phyloP scores from a whole-genome alignment of 2,329 filamentous ascomycete genomes.

The Clonostachys rosea region DNA sequence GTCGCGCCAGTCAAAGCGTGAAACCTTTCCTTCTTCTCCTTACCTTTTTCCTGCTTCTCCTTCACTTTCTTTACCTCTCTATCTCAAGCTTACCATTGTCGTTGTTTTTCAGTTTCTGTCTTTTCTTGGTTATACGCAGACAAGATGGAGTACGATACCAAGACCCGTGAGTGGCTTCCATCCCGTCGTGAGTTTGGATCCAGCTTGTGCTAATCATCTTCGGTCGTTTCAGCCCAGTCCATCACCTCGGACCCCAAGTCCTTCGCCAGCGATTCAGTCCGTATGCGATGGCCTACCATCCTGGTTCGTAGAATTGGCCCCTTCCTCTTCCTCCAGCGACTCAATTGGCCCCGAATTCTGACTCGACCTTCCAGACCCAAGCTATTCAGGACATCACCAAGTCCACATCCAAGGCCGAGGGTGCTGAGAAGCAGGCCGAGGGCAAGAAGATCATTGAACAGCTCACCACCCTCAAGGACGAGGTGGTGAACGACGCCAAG shows the following conservation, averaged over 20 bases:
- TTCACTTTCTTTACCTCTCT: no score
- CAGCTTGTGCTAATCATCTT: not conserved
- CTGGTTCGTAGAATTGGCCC: conserved; percentile 49
- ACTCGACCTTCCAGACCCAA: conserved; percentile 58
- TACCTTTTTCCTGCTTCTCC: no score
- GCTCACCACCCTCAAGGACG: conserved; percentile 84
- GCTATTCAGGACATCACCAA: conserved; percentile 94
- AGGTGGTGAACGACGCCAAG: conserved; percentile 82
- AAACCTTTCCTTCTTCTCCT: no score
- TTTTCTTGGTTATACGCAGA: not conserved
- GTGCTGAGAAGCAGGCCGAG: conserved; percentile 65
- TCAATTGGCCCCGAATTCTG: not conserved
- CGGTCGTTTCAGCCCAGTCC: conserved; percentile 42
- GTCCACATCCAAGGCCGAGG: conserved; percentile 52
- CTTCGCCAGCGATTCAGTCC: conserved; percentile 81
- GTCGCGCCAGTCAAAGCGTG: no score
- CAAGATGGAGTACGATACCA: conserved; percentile 69
- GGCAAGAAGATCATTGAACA: conserved; percentile 82
- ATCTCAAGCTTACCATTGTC: no score
- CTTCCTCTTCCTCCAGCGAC: no score
- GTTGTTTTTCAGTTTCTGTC: not conserved
- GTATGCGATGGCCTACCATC: conserved; percentile 90
- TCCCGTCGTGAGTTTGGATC: not conserved
- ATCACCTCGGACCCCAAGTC: conserved; percentile 77
- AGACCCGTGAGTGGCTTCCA: conserved; percentile 53